Conservation (phyloP, 179 eudicot genomes). For the Camellia oleifera region DNA sequence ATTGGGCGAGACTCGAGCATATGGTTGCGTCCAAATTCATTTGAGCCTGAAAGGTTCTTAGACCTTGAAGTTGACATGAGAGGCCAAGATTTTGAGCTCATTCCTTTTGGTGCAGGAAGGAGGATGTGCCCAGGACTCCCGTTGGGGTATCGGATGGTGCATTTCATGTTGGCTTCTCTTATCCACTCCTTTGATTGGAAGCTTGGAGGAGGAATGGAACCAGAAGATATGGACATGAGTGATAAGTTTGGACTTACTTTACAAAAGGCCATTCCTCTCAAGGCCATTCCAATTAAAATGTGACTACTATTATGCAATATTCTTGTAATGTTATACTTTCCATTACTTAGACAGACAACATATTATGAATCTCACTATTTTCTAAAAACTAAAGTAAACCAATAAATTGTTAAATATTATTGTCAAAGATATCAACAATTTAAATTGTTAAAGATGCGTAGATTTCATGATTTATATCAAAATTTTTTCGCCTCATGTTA, state of each 20-base stretch:
- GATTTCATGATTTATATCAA: too few relatives aligned
- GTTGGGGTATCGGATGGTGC: conserved; percentile 23
- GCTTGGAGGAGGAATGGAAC: conserved; percentile 7
- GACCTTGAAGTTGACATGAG: conserved; percentile 19
- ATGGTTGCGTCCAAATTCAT: conserved; percentile 21
- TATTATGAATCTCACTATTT: too few relatives aligned
- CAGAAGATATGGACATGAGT: conserved; percentile 19
- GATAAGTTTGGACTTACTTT: conserved; percentile 18
- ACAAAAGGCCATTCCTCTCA: background rate
- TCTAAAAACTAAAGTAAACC: too few relatives aligned
- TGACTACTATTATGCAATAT: background rate
- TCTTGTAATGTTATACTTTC: too few relatives aligned
- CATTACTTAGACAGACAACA: too few relatives aligned
- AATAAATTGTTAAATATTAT: too few relatives aligned
- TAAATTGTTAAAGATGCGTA: too few relatives aligned
- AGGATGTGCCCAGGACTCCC: conserved; percentile 24
- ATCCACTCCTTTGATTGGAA: conserved; percentile 31
- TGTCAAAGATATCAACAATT: too few relatives aligned
- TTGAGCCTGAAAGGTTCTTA: conserved; percentile 35
- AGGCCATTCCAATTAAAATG: background rate
- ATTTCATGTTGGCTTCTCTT: conserved; percentile 15
- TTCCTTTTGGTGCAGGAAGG: conserved; percentile 30
- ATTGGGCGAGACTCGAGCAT: conserved; percentile 22
- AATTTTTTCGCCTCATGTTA: too few relatives aligned
- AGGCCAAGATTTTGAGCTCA: conserved; percentile 24